These are phyloP conservation scores for Scedosporium apiospermum DNA, from an alignment of 2,329 filamentous ascomycete species.

Conservation along the genomic window DNA sequence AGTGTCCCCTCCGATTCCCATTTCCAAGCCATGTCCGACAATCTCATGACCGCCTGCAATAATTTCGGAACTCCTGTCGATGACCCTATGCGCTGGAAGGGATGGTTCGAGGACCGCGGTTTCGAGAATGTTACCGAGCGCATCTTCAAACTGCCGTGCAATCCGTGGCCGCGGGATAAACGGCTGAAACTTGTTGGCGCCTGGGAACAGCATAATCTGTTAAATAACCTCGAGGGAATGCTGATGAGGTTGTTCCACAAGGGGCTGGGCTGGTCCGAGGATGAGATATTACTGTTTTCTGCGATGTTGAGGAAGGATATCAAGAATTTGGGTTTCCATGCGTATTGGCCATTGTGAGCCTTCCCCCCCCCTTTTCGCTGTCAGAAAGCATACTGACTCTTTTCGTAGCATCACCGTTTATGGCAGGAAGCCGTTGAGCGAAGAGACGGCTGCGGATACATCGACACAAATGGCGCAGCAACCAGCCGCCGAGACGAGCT, in stretches of 20 bases:
- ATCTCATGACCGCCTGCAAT: conserved; percentile 18
- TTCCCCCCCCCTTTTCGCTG: background rate
- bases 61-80: conserved; percentile 21
- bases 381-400: too few relatives aligned
- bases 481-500: too few relatives aligned
- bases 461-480: too few relatives aligned
- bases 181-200: conserved; percentile 35
- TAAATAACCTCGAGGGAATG: conserved; percentile 23
- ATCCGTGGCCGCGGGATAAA: conserved; percentile 33
- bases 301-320: conserved; percentile 23
- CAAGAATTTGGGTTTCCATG: conserved; percentile 23
- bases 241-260: conserved; percentile 29
- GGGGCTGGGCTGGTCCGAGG: conserved; percentile 23
- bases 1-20: conserved; percentile 17
- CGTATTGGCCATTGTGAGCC: conserved; percentile 28
- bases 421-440: too few relatives aligned
- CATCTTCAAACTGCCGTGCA: conserved; percentile 25
- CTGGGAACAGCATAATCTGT: conserved; percentile 26
- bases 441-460: too few relatives aligned
- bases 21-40: conserved; percentile 16
- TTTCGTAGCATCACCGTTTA: too few relatives aligned
- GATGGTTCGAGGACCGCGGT: conserved; percentile 16
- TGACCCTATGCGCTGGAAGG: conserved; percentile 15
- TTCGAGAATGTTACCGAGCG: conserved; percentile 16
- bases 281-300: conserved; percentile 24